phyloP scores from a whole-genome alignment of 495 filamentous ascomycete genomes.

The Neohortaea acidophila region DNA sequence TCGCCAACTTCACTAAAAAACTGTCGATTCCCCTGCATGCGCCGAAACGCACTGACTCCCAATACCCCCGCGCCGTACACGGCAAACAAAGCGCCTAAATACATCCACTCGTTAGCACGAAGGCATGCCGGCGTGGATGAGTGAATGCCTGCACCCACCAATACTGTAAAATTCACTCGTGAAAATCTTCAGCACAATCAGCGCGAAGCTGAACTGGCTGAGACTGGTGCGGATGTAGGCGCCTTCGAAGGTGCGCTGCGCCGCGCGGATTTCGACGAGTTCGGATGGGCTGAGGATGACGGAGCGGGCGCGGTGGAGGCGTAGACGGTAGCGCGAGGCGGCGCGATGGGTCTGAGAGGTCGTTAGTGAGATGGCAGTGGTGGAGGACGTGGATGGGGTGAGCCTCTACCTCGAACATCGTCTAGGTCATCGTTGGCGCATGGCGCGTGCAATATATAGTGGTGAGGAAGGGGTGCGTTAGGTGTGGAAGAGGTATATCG shows the following conservation, averaged over 20 bases:
- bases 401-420: neutral
- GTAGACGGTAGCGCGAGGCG: constrained; percentile 33
- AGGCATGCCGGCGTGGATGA: neutral
- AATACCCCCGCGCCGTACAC: constrained; percentile 77
- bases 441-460: too few species aligned
- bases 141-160: constrained; percentile 25
- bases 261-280: constrained; percentile 83
- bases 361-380: neutral
- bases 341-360: constrained; percentile 21
- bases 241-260: constrained; percentile 92
- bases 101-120: neutral
- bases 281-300: constrained; percentile 69
- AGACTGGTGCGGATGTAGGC: constrained; percentile 92
- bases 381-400: neutral
- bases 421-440: neutral
- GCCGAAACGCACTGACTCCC: constrained; percentile 61
- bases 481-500: neutral
- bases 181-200: constrained; percentile 93
- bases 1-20: constrained; percentile 70
- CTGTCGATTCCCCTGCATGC: constrained; percentile 80
- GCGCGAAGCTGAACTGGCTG: constrained; percentile 83
- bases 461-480: neutral
- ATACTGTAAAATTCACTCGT: constrained; percentile 88
- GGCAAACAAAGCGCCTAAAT: constrained; percentile 30
- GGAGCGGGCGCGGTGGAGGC: constrained; percentile 70